Evolutionary conservation across 169 alveolate genomes (phyloP), one percentile per base, ranked within the genome.

Genomic region (Cyclospora cayetanensis): DNA sequence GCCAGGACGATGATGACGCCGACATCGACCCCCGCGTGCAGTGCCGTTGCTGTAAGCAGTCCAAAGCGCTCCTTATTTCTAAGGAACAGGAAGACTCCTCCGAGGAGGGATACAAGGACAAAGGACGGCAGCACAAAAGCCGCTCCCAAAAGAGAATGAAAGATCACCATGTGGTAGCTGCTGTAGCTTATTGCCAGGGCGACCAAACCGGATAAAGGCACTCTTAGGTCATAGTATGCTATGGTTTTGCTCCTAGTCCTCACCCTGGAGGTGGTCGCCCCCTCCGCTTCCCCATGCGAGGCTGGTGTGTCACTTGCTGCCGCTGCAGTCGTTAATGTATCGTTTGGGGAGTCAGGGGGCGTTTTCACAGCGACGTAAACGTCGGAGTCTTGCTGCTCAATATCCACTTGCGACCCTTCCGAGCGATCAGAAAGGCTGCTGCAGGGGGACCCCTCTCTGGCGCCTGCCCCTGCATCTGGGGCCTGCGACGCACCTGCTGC

Each of bases 11-110:
- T 34, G 66, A 63, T 80, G 37, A 83, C 91, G 0, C 53, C 91
- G 43, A 55, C 65, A 41, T 83, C 91, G 60, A 83, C 91, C 25
- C 91, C 91, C 20, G 65, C 91, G 41, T 83, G 91, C 37, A 53
- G 35, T 27, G 43, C 53, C 55, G 43, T 60, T 5, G 79, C 91
- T 0, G 82, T 25, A 25, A 83, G 80, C 1, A 83, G 63, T 3
- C 91, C 91, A 35, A 83, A 83, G 1, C 63, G 65, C 3, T 43
- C 31, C 35, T 43, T 83, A 41, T 60, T 60, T 31, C 91, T 31
- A 15, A 83, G 31, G 9, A 37, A 60, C 12, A 60, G 66, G 63
- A 83, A 37, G 20, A 83, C 29, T 18, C 46, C 42, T 41, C 91
- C 91, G 27, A 83, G 50, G 34, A 53, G 29, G 66, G 80, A 25